Percentiles rank a stretch among this genome's conserved stretches.
phyloP scores from a whole-genome alignment of 148 eudicot species.

The Fallopia convolvulus region DNA sequence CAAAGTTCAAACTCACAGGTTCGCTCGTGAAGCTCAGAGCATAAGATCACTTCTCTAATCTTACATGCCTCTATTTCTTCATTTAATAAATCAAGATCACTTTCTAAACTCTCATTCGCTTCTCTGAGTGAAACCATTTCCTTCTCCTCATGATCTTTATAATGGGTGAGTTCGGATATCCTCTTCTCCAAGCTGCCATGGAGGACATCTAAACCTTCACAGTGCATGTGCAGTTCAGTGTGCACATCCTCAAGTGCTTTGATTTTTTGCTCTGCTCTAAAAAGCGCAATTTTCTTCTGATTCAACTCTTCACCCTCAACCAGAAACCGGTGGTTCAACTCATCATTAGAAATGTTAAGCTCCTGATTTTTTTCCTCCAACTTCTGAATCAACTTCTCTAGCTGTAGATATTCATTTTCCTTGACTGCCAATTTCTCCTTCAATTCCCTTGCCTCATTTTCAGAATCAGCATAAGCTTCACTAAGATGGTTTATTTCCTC shows the following conservation, averaged over 20 bases:
- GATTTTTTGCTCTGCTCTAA: slow-evolving; percentile 34
- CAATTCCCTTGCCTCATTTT: slow-evolving; percentile 34
- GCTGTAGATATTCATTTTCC: slow-evolving; percentile 45
- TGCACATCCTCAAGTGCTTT: slow-evolving; percentile 32
- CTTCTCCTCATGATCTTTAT: slow-evolving; percentile 27
- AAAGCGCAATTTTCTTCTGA: slow-evolving; percentile 42
- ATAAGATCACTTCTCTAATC: slow-evolving; percentile 57
- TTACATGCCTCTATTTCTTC: slow-evolving; percentile 59
- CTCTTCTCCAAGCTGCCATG: slow-evolving; percentile 36
- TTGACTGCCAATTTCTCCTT: slow-evolving; percentile 36
- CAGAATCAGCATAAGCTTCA: slow-evolving; percentile 38
- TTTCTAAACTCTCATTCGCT: slow-evolving; percentile 42
- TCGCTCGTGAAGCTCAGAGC: slow-evolving; percentile 60
- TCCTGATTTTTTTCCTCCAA: slow-evolving; percentile 43
- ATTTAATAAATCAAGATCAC: slow-evolving; percentile 42
- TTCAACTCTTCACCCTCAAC: slow-evolving; percentile 23
- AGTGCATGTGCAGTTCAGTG: slow-evolving; percentile 34
- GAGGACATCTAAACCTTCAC: slow-evolving; percentile 25
- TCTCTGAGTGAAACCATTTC: slow-evolving; percentile 50
- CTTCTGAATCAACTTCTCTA: slow-evolving; percentile 32
- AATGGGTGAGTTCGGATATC: slow-evolving; percentile 32
- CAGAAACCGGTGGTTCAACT: slow-evolving; percentile 32
- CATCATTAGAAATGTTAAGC: slow-evolving; percentile 32
- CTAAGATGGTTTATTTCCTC: slow-evolving; percentile 36
- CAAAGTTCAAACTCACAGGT: slow-evolving; percentile 78